phyloP scores from a whole-genome alignment of 2,329 filamentous ascomycete species.

The Macrophomina pseudophaseolina region DNA sequence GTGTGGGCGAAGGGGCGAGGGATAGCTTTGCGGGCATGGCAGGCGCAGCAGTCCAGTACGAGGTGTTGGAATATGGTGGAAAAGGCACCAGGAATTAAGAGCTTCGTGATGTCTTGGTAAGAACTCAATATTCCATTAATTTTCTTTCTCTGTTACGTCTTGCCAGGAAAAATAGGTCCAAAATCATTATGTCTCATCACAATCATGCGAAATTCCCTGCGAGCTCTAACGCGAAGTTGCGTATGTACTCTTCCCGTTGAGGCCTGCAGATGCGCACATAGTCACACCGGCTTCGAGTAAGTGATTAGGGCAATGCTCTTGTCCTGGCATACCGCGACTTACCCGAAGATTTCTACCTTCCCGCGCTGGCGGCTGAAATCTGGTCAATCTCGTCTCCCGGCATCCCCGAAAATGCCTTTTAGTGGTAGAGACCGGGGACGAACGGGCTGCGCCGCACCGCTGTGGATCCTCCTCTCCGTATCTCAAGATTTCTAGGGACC shows the following conservation, averaged over 20 bases:
- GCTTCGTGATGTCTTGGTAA: not conserved
- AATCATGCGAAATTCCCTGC: too few species aligned
- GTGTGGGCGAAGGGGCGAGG: not conserved
- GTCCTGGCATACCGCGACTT: not conserved
- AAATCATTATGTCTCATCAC: too few species aligned
- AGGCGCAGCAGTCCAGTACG: not conserved
- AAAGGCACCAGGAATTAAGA: not conserved
- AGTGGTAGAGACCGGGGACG: not conserved
- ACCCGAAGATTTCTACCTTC: too few species aligned
- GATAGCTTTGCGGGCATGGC: not conserved
- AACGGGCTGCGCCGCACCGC: not conserved
- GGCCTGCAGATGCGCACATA: too few species aligned
- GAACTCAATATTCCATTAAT: not conserved
- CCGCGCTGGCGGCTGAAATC: too few species aligned
- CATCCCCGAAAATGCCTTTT: not conserved
- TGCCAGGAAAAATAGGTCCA: too few species aligned
- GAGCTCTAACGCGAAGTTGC: too few species aligned
- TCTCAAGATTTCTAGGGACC: slow-evolving; percentile 9
- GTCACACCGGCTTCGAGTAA: not conserved
- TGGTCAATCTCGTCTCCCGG: not conserved
- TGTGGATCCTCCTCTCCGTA: not conserved
- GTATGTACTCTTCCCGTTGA: too few species aligned
- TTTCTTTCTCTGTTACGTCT: not conserved
- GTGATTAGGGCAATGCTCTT: not conserved
- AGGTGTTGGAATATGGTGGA: not conserved